These are phyloP conservation scores for Crithidia brevicula DNA, from an alignment of 208 protist species.

Conservation along the genomic window DNA sequence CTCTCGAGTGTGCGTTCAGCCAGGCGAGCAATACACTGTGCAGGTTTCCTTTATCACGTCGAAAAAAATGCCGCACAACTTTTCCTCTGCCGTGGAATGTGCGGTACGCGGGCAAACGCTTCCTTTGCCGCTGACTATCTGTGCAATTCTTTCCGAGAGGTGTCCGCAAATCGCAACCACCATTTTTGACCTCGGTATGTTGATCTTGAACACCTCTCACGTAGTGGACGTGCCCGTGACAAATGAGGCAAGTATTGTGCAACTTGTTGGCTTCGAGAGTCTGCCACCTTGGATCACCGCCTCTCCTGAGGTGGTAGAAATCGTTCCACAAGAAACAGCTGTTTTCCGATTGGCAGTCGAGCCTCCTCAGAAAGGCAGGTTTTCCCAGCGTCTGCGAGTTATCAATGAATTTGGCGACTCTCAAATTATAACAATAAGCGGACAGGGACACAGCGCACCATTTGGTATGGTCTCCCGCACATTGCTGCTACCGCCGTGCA, in stretches of 20 bases:
- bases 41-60: slow-evolving; percentile 39
- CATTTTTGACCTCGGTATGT: slow-evolving; percentile 13
- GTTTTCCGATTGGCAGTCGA: slow-evolving; percentile 27
- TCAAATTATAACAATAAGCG: slow-evolving; percentile 23
- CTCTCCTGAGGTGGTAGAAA: slow-evolving; percentile 19
- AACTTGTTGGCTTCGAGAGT: slow-evolving; percentile 31
- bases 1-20: slow-evolving; percentile 47
- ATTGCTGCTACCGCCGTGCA: slow-evolving; percentile 32
- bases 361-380: slow-evolving; percentile 30
- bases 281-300: slow-evolving; percentile 25
- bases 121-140: slow-evolving; percentile 18
- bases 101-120: slow-evolving; percentile 33
- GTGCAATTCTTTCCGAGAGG: slow-evolving; percentile 17
- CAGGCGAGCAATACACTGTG: slow-evolving; percentile 46
- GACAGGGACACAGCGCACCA: slow-evolving; percentile 13
- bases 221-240: slow-evolving; percentile 27
- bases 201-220: slow-evolving; percentile 17
- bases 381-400: slow-evolving; percentile 32
- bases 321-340: slow-evolving; percentile 22
- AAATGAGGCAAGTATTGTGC: slow-evolving; percentile 30
- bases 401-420: slow-evolving; percentile 38
- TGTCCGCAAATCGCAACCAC: slow-evolving; percentile 11
- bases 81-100: slow-evolving; percentile 25
- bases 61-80: slow-evolving; percentile 23
- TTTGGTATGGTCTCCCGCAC: slow-evolving; percentile 29